These are phyloP conservation scores for Stylonectria norvegica DNA, from an alignment of 2,329 filamentous ascomycete species.

Conservation along the genomic window DNA sequence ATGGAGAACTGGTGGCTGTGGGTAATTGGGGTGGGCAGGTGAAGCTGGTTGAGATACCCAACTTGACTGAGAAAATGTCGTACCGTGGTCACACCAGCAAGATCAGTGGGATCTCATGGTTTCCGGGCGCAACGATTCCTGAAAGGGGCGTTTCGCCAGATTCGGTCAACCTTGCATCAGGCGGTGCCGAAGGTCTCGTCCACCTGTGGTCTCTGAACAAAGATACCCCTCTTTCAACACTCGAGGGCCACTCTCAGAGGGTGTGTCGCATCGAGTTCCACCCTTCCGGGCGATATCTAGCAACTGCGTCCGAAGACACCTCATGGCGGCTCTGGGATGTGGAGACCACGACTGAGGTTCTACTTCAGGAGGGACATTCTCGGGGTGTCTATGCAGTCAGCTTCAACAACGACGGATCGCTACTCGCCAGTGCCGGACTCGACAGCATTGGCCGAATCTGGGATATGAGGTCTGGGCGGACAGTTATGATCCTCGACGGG, in stretches of 20 bases:
- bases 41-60: slow-evolving; percentile 79
- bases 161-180: slow-evolving; percentile 81
- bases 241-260: slow-evolving; percentile 79
- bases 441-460: slow-evolving; percentile 95
- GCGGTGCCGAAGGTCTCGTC: slow-evolving; percentile 82
- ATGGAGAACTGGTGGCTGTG: slow-evolving; percentile 76
- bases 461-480: slow-evolving; percentile 89
- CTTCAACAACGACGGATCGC: slow-evolving; percentile 87
- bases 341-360: slow-evolving; percentile 74
- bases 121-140: slow-evolving; percentile 73
- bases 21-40: slow-evolving; percentile 93
- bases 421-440: slow-evolving; percentile 86
- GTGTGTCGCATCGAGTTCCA: slow-evolving; percentile 94
- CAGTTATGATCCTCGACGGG: slow-evolving; percentile 91
- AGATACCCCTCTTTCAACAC: slow-evolving; percentile 78
- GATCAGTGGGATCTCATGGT: slow-evolving; percentile 88
- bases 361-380: slow-evolving; percentile 91
- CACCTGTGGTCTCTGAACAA: slow-evolving; percentile 87
- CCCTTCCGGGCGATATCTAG: slow-evolving; percentile 83
- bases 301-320: slow-evolving; percentile 91
- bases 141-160: slow-evolving; percentile 67
- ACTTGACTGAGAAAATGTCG: slow-evolving; percentile 70
- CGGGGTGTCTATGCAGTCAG: slow-evolving; percentile 86
- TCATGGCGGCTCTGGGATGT: slow-evolving; percentile 98
- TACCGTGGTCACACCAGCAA: slow-evolving; percentile 84